Evolutionary conservation across 257 asterid genomes (phyloP).

Genomic region (Schizonepeta tenuifolia): DNA sequence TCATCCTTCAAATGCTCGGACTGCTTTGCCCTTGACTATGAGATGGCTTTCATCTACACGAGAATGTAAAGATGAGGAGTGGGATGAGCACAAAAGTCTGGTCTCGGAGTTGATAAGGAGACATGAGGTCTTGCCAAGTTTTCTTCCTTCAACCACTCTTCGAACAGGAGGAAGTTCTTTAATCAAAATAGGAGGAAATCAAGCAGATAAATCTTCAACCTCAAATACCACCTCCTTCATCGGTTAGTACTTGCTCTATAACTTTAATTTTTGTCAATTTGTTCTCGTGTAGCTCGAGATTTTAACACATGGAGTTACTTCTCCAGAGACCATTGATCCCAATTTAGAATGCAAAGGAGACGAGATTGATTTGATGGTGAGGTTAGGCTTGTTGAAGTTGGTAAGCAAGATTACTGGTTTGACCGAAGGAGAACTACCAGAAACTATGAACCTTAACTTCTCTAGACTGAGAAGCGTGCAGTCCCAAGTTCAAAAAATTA

Average conservation of each 20-base stretch:
- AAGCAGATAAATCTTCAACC: constrained; percentile 43
- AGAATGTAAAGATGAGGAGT: constrained; percentile 61
- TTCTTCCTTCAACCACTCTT: constrained; percentile 71
- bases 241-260: constrained; percentile 37
- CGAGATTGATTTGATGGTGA: constrained; percentile 71
- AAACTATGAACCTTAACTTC: constrained; percentile 86
- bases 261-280: not conserved
- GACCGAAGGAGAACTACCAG: constrained; percentile 77
- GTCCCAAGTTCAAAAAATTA: constrained; percentile 82
- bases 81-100: constrained; percentile 62
- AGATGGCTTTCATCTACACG: constrained; percentile 65
- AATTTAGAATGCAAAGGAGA: constrained; percentile 79
- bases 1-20: constrained; percentile 61
- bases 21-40: constrained; percentile 62
- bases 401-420: constrained; percentile 72
- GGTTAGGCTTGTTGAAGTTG: constrained; percentile 83
- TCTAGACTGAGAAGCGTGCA: constrained; percentile 71
- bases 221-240: constrained; percentile 41
- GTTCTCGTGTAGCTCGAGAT: not conserved
- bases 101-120: constrained; percentile 45
- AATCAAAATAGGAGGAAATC: constrained; percentile 41
- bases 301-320: constrained; percentile 16
- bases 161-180: constrained; percentile 78
- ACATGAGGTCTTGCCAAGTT: constrained; percentile 42
- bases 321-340: constrained; percentile 55